These are phyloP conservation scores for Pseudevernia furfuracea DNA, from an alignment of 495 filamentous ascomycete genomes.

Conservation along the genomic window DNA sequence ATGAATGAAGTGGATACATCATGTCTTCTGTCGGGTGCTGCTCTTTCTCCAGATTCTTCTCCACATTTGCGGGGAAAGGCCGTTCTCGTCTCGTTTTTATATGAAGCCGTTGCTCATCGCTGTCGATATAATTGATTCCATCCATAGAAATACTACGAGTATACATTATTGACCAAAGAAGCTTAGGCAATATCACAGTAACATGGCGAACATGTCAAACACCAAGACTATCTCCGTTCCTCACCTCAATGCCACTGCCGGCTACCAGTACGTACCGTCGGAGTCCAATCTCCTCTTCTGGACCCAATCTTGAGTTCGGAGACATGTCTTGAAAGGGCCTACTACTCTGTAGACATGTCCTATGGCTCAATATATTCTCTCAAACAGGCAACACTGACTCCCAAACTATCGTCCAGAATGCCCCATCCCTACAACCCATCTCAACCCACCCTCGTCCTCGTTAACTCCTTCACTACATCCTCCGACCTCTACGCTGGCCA, in stretches of 20 bases:
- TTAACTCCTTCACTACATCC: constrained; percentile 36
- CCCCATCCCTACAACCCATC: constrained; percentile 30
- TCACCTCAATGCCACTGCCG: constrained; percentile 34
- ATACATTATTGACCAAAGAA: not conserved
- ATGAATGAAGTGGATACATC: not conserved
- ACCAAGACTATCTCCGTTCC: constrained; percentile 31
- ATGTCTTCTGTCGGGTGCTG: not conserved
- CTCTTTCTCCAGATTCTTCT: constrained; percentile 11
- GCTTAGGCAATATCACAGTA: not conserved
- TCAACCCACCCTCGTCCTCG: constrained; percentile 36
- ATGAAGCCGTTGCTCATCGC: not conserved
- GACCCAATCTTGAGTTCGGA: constrained; percentile 5
- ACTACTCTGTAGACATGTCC: constrained; percentile 30
- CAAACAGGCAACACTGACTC: not conserved
- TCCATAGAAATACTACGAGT: not conserved
- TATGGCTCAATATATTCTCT: constrained; percentile 27
- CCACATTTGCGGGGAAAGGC: constrained; percentile 10
- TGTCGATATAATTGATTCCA: not conserved
- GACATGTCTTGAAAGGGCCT: constrained; percentile 23
- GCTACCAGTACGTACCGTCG: constrained; percentile 25
- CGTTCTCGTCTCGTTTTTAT: not conserved
- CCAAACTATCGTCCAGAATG: constrained; percentile 25
- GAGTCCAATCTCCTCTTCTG: not conserved
- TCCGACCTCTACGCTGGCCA: constrained; percentile 31
- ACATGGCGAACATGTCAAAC: constrained; percentile 15